Conservation (phyloP, 768 basidiomycete genomes). For the Termitomyces sp. region DNA sequence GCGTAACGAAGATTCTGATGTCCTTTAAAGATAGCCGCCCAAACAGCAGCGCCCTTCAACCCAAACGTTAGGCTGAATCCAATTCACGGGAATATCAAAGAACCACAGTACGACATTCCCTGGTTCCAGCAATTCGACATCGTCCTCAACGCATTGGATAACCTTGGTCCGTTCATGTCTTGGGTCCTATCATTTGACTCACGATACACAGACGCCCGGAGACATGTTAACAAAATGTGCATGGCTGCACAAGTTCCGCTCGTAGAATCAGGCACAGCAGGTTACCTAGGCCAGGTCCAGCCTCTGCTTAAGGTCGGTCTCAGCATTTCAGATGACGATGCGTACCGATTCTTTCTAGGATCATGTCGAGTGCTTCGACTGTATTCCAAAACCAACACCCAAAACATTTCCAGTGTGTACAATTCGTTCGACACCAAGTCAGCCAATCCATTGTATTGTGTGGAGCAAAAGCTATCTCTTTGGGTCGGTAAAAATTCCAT, state of each 20-base stretch:
- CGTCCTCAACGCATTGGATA: constrained; percentile 94
- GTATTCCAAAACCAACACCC: constrained; percentile 87
- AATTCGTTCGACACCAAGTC: constrained; percentile 93
- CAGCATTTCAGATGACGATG: background rate
- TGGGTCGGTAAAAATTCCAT: constrained; percentile 49
- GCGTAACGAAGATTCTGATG: background rate
- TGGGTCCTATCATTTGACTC: background rate
- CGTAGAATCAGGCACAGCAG: constrained; percentile 95
- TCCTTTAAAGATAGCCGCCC: constrained; percentile 65
- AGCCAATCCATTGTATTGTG: constrained; percentile 97
- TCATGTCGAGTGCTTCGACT: constrained; percentile 93
- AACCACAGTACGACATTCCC: constrained; percentile 78
- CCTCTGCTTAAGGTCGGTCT: constrained; percentile 76
- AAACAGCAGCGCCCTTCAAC: constrained; percentile 81
- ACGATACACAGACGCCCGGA: constrained; percentile 66
- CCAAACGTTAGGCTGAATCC: constrained; percentile 85
- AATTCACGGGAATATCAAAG: constrained; percentile 95
- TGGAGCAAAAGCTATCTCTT: constrained; percentile 98
- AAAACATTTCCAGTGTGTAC: constrained; percentile 98
- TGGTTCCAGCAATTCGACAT: constrained; percentile 93
- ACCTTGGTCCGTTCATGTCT: constrained; percentile 62
- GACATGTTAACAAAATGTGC: constrained; percentile 98
- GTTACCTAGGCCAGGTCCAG: constrained; percentile 96
- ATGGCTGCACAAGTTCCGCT: constrained; percentile 88
- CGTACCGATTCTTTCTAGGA: constrained; percentile 44